A percentile compares a stretch with the other conserved stretches of the same genome.
These are phyloP conservation scores for Pinus taeda DNA, from an alignment of 75 land plant genomes.

Conservation along the genomic window DNA sequence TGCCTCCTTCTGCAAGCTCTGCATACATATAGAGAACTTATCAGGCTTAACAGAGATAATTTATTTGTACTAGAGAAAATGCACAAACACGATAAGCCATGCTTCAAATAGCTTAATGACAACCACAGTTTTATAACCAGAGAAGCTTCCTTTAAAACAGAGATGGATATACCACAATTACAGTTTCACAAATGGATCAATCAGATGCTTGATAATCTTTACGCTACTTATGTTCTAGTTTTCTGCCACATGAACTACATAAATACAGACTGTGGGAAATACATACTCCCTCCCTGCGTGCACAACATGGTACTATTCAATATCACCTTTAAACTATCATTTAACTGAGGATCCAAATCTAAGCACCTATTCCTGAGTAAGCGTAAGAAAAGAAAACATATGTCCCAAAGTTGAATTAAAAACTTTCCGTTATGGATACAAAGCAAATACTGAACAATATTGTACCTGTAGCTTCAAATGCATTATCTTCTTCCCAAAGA, in stretches of 20 bases:
- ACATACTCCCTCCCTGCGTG: not conserved
- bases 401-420: not conserved
- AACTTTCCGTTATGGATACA: not conserved
- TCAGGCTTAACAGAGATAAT: not conserved
- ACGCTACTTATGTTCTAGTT: not conserved
- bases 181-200: not conserved
- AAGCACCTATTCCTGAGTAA: not conserved
- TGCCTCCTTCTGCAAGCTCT: conserved; percentile 56
- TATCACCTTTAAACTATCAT: not conserved
- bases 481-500: conserved; percentile 45
- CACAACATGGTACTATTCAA: not conserved
- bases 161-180: not conserved
- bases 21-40: not conserved
- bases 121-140: not conserved
- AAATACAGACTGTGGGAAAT: no score
- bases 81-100: not conserved
- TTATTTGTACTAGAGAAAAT: not conserved
- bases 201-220: not conserved
- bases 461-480: conserved; percentile 41
- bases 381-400: not conserved
- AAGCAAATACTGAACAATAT: not conserved
- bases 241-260: no score
- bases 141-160: not conserved
- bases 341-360: not conserved
- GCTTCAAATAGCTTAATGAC: not conserved